Evolutionary conservation across 306 rosid genomes (phyloP).

Genomic region (Vachellia collinsii): DNA sequence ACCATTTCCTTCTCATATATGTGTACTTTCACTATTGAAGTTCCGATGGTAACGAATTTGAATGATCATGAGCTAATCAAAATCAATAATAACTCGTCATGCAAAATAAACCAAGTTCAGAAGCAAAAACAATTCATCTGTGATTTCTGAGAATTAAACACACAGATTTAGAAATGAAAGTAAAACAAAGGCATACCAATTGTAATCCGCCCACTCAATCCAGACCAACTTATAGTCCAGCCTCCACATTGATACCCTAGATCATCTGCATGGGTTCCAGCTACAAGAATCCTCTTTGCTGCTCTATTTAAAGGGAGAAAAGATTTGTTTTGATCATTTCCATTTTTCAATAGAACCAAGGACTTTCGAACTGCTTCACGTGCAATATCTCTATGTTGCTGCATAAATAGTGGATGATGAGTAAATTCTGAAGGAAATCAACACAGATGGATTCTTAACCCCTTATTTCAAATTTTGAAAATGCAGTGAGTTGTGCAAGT

Average conservation of each 20-base stretch:
- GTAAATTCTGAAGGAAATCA: not conserved
- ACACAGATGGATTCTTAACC: not conserved
- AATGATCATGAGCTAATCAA: slow-evolving; percentile 14
- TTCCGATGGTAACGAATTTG: slow-evolving; percentile 6
- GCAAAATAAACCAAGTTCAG: not conserved
- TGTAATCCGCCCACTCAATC: slow-evolving; percentile 66
- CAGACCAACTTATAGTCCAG: slow-evolving; percentile 77
- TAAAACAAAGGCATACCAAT: slow-evolving; percentile 50
- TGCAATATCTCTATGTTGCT: slow-evolving; percentile 85
- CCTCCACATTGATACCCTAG: slow-evolving; percentile 95
- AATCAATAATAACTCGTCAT: not conserved
- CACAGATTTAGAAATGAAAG: not conserved
- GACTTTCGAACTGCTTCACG: slow-evolving; percentile 88
- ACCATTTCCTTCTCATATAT: not conserved
- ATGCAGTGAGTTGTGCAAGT: not conserved
- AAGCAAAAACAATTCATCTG: not conserved
- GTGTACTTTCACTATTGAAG: not conserved
- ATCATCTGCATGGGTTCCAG: slow-evolving; percentile 84
- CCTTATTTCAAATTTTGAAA: not conserved
- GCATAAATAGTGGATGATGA: slow-evolving; percentile 32
- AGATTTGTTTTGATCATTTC: slow-evolving; percentile 59
- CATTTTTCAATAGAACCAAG: slow-evolving; percentile 86
- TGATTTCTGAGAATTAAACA: not conserved
- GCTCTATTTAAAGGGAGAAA: slow-evolving; percentile 74
- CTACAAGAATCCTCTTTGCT: slow-evolving; percentile 73